phyloP scores from a whole-genome alignment of 2,329 filamentous ascomycete species.

The Cercospora sp. region DNA sequence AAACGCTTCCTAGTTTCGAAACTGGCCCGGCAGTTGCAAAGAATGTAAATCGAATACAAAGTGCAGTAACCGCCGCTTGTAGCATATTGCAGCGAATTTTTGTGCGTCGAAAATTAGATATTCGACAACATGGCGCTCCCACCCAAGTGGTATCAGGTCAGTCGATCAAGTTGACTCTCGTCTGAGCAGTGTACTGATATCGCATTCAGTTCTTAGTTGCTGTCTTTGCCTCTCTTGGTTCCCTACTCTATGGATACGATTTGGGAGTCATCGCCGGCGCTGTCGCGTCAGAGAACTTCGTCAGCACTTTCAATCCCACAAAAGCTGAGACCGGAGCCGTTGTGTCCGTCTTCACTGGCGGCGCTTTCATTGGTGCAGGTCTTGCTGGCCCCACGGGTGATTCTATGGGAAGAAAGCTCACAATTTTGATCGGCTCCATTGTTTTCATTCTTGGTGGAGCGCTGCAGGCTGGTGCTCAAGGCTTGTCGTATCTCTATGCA shows the following conservation, averaged over 20 bases:
- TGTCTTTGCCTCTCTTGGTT: conserved; percentile 61
- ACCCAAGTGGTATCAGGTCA: conserved; percentile 58
- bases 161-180: background rate
- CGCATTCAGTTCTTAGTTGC: conserved; percentile 55
- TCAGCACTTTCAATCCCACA: conserved; percentile 43
- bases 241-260: conserved; percentile 58
- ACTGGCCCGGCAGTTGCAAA: background rate
- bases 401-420: conserved; percentile 66
- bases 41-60: conserved; percentile 5
- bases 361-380: conserved; percentile 70
- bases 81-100: background rate
- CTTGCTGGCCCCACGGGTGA: conserved; percentile 66
- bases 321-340: conserved; percentile 59
- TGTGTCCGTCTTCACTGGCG: conserved; percentile 74
- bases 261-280: conserved; percentile 62
- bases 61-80: background rate
- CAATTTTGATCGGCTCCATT: conserved; percentile 69
- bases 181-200: background rate
- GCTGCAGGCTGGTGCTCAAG: conserved; percentile 69
- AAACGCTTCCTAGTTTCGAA: background rate
- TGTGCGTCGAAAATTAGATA: background rate
- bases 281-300: conserved; percentile 50
- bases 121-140: conserved; percentile 53
- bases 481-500: conserved; percentile 63
- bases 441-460: conserved; percentile 72